A percentile compares a stretch with the other conserved stretches of the same genome.
phyloP scores from a whole-genome alignment of 2,329 filamentous ascomycete genomes.

The Beauveria brongniartii region DNA sequence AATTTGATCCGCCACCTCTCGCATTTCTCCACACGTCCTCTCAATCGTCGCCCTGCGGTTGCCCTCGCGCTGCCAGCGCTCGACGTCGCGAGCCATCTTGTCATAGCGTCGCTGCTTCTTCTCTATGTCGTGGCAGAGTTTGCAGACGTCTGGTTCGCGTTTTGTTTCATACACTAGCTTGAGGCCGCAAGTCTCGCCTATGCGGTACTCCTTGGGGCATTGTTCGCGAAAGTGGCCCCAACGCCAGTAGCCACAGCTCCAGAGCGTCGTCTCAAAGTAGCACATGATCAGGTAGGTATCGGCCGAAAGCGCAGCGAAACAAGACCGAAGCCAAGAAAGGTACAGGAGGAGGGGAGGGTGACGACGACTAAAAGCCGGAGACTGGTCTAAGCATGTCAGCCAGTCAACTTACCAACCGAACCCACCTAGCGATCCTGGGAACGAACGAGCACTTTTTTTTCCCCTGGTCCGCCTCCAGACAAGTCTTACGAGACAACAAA shows the following conservation, averaged over 20 bases:
- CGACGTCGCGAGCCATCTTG: constrained; percentile 67
- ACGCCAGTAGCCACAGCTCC: constrained; percentile 83
- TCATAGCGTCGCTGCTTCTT: constrained; percentile 69
- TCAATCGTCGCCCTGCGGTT: constrained; percentile 67
- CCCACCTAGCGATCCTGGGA: constrained; percentile 10
- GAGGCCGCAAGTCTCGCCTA: constrained; percentile 91
- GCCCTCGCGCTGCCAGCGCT: constrained; percentile 69
- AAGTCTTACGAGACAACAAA: not conserved
- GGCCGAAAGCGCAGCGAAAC: constrained; percentile 8
- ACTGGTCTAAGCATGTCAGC: constrained; percentile 10
- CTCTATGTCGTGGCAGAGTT: constrained; percentile 80
- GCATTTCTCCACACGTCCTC: constrained; percentile 61
- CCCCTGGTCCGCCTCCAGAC: not conserved
- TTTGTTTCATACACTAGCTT: constrained; percentile 76
- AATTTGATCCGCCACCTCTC: constrained; percentile 55
- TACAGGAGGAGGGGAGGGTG: not conserved
- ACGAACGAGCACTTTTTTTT: not conserved
- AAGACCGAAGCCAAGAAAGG: constrained; percentile 11
- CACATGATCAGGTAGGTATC: constrained; percentile 56
- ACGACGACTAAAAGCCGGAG: constrained; percentile 9
- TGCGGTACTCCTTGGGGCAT: constrained; percentile 91
- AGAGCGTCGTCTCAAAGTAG: constrained; percentile 88
- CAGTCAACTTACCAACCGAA: constrained; percentile 11
- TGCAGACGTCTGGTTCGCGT: constrained; percentile 59
- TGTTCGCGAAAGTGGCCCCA: constrained; percentile 91